A percentile compares a stretch with the other conserved stretches of the same genome.
phyloP scores from a whole-genome alignment of 2,329 filamentous ascomycete genomes.

The Monosporascus cannonballus region DNA sequence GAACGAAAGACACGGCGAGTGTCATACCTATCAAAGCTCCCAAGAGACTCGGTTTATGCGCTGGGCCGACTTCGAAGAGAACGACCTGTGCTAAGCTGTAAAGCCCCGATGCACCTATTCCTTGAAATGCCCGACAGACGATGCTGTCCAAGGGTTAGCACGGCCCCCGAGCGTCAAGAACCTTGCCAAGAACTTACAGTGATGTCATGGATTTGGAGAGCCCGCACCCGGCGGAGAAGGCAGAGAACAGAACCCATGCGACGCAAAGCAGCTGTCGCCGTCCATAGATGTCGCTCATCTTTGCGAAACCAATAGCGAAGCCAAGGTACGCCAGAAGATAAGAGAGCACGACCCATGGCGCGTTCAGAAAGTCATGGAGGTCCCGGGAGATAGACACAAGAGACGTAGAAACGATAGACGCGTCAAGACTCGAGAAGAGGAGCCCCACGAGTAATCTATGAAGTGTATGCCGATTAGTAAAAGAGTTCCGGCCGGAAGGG shows the following conservation, averaged over 20 bases:
- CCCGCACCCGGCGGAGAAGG: conserved; percentile 49
- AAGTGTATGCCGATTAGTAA: conserved; percentile 10
- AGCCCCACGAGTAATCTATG: conserved; percentile 45
- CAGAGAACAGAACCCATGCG: conserved; percentile 49
- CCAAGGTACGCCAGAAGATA: conserved; percentile 54
- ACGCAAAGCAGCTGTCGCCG: conserved; percentile 41
- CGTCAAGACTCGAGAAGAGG: conserved; percentile 51
- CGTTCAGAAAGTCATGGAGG: conserved; percentile 43
- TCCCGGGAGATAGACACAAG: conserved; percentile 50
- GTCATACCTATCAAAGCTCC: conserved; percentile 50
- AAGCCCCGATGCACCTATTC: conserved; percentile 54
- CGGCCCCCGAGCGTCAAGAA: not conserved
- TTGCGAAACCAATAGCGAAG: conserved; percentile 53
- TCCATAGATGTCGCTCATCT: conserved; percentile 55
- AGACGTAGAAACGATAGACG: conserved; percentile 52
- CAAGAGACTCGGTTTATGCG: conserved; percentile 45
- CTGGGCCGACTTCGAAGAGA: conserved; percentile 50
- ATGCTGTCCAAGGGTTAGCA: conserved; percentile 36
- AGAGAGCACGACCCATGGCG: conserved; percentile 49
- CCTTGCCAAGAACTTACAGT: conserved; percentile 32
- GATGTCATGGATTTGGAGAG: conserved; percentile 43
- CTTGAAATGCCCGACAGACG: conserved; percentile 51
- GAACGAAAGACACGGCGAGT: conserved; percentile 50
- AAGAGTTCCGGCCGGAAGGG: conserved; percentile 25
- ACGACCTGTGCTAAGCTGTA: conserved; percentile 55